These are phyloP conservation scores for Linum trigynum DNA, from an alignment of 345 rosid species.

Conservation along the genomic window DNA sequence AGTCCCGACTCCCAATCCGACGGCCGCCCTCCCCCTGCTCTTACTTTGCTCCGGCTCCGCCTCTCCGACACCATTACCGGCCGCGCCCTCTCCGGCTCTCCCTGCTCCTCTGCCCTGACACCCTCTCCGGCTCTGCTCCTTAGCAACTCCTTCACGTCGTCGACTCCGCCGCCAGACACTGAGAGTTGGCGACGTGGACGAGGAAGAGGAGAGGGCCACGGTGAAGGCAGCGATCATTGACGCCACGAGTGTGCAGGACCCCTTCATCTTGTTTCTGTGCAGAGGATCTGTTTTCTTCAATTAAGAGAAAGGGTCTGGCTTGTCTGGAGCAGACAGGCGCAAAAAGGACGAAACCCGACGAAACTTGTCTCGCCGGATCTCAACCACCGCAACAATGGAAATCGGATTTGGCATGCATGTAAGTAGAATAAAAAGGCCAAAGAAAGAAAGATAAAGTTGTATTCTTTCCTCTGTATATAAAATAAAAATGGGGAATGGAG, in stretches of 20 bases:
- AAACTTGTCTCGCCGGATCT: not conserved
- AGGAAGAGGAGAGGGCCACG: slow-evolving; percentile 35
- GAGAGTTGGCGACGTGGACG: slow-evolving; percentile 12
- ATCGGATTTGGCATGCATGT: not conserved
- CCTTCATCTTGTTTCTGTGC: slow-evolving; percentile 26
- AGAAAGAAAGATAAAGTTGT: not conserved
- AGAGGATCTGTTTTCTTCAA: no score
- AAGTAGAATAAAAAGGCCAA: not conserved
- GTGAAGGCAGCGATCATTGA: slow-evolving; percentile 40
- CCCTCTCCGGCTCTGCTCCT: no score
- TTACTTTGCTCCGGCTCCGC: no score
- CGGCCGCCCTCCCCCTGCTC: no score
- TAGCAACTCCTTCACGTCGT: no score
- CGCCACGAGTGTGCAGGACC: slow-evolving; percentile 31
- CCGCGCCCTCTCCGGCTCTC: no score
- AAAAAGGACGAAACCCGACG: not conserved
- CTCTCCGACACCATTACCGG: no score
- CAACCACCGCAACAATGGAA: not conserved
- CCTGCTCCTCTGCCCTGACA: no score
- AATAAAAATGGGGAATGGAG: not conserved
- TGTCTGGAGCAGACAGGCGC: not conserved
- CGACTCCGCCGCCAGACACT: no score
- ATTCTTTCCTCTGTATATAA: not conserved
- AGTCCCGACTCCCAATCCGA: no score
- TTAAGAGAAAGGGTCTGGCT: not conserved